Evolutionary conservation across 345 rosid genomes (phyloP).

Genomic region (Boechera stricta): DNA sequence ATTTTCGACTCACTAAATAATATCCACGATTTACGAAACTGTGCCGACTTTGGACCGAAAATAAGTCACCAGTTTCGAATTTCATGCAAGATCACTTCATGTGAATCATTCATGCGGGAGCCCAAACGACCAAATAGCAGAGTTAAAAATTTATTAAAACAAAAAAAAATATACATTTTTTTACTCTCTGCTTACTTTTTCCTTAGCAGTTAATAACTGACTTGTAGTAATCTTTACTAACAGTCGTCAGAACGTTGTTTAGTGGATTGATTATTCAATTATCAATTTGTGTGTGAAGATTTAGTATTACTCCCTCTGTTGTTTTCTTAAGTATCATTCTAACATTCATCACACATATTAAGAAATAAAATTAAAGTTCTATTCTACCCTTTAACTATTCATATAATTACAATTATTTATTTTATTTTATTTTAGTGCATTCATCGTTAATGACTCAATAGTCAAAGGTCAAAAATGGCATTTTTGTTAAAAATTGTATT

Average conservation of each 20-base stretch:
- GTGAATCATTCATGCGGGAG: background rate
- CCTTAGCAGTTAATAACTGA: too few relatives aligned
- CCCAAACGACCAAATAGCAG: background rate
- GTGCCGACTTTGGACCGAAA: background rate
- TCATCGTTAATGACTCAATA: too few relatives aligned
- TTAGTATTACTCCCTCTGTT: background rate
- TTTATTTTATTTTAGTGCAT: too few relatives aligned
- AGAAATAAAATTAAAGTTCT: too few relatives aligned
- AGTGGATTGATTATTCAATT: background rate
- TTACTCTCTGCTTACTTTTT: background rate
- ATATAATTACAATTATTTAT: too few relatives aligned
- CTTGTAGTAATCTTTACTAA: background rate
- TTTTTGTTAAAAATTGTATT: too few relatives aligned
- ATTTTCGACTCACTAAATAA: background rate
- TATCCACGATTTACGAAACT: background rate
- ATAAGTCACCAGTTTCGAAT: background rate
- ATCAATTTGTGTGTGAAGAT: background rate
- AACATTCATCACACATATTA: too few relatives aligned
- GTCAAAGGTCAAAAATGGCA: too few relatives aligned
- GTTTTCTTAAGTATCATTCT: too few relatives aligned
- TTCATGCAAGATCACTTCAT: constrained; percentile 3
- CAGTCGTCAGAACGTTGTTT: background rate
- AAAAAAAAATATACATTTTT: background rate
- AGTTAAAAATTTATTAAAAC: background rate
- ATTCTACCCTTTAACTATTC: too few relatives aligned